A percentile compares a stretch with the other conserved stretches of the same genome.
Evolutionary conservation across 495 filamentous ascomycete genomes (phyloP).

Genomic region (Aspergillus sclerotioniger): DNA sequence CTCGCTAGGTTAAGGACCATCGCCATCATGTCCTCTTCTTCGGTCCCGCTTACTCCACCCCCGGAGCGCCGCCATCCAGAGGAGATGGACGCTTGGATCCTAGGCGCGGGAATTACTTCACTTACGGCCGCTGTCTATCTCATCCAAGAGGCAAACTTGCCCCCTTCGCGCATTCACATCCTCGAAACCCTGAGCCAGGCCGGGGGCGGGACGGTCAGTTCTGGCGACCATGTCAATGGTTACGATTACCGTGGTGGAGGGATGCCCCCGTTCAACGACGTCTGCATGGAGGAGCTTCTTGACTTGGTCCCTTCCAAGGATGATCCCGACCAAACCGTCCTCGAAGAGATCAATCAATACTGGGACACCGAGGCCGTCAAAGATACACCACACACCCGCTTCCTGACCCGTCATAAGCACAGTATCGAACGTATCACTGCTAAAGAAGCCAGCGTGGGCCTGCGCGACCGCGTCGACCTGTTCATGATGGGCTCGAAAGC

Average conservation of each 20-base stretch:
- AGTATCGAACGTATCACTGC: constrained; percentile 8
- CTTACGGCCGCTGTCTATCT: constrained; percentile 42
- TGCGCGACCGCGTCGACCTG: constrained; percentile 32
- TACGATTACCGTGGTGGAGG: constrained; percentile 39
- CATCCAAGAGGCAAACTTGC: constrained; percentile 43
- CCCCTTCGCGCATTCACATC: constrained; percentile 40
- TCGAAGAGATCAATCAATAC: constrained; percentile 30
- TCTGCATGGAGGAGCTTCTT: constrained; percentile 36
- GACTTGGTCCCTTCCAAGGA: constrained; percentile 31
- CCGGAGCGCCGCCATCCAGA: not conserved
- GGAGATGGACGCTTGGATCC: constrained; percentile 30
- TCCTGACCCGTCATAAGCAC: constrained; percentile 13
- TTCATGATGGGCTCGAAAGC: constrained; percentile 28
- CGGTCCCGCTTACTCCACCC: not conserved
- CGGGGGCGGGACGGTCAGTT: constrained; percentile 34
- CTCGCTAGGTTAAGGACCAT: not conserved
- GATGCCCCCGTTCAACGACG: constrained; percentile 38
- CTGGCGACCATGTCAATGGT: constrained; percentile 34
- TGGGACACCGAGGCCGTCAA: constrained; percentile 9
- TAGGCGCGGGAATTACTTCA: constrained; percentile 43
- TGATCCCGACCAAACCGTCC: constrained; percentile 22
- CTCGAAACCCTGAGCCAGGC: constrained; percentile 31
- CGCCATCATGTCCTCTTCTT: not conserved
- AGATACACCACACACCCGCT: constrained; percentile 16
- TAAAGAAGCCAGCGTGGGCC: constrained; percentile 21